phyloP scores from a whole-genome alignment of 2,329 filamentous ascomycete species.

The Xylariaceae sp. region DNA sequence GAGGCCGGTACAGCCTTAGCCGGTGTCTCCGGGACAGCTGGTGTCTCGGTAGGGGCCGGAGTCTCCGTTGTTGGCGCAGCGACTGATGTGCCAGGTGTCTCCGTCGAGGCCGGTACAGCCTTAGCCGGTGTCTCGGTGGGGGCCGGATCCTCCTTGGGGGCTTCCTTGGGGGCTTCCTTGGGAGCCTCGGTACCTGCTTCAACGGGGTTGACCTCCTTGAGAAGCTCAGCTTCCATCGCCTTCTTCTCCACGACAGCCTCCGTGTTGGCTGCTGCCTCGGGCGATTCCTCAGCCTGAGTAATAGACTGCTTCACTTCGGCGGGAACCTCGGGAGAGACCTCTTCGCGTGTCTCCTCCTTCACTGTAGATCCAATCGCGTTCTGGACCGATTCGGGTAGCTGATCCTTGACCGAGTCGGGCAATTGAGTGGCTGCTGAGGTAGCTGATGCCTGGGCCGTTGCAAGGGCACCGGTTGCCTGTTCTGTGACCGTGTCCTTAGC shows the following conservation, averaged over 20 bases:
- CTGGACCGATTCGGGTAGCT: conserved; percentile 48
- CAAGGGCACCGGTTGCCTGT: conserved; percentile 38
- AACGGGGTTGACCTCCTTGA: conserved; percentile 54
- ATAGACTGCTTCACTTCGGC: conserved; percentile 56
- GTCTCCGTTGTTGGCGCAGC: conserved; percentile 18
- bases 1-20: conserved; percentile 12
- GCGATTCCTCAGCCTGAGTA: conserved; percentile 52
- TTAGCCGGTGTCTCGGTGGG: conserved; percentile 9
- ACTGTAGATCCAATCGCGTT: conserved; percentile 41
- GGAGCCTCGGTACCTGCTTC: conserved; percentile 30
- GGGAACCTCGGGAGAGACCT: conserved; percentile 50
- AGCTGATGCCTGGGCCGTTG: conserved; percentile 24
- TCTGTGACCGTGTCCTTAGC: conserved; percentile 40
- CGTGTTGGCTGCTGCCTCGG: conserved; percentile 68
- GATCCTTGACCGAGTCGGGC: conserved; percentile 50
- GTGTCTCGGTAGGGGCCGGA: conserved; percentile 15
- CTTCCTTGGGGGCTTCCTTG: conserved; percentile 14
- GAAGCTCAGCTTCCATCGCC: conserved; percentile 67
- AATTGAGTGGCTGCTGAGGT: conserved; percentile 41
- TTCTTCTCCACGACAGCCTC: conserved; percentile 72
- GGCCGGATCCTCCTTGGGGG: conserved; percentile 15
- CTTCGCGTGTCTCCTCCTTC: conserved; percentile 40
- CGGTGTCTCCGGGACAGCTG: conserved; percentile 11
- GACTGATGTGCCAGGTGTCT: conserved; percentile 9
- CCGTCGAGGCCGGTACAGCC: conserved; percentile 13